These are phyloP conservation scores for Ascochyta pisi DNA, from an alignment of 2,329 filamentous ascomycete genomes.

Conservation along the genomic window DNA sequence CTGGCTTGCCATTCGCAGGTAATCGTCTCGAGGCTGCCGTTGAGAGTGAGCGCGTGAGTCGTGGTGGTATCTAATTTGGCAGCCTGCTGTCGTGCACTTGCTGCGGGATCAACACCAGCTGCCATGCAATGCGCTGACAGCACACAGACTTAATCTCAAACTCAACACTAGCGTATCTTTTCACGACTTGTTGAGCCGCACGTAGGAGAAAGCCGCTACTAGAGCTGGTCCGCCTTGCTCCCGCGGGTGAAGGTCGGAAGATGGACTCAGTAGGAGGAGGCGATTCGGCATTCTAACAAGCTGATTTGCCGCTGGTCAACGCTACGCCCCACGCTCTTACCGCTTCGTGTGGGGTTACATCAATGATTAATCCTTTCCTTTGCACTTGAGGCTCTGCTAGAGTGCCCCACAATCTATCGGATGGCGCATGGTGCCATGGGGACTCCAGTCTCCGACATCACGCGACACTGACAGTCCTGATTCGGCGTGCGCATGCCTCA, in stretches of 20 bases:
- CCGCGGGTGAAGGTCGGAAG: constrained; percentile 13
- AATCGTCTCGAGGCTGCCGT: neutral
- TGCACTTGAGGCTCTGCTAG: constrained; percentile 19
- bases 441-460: constrained; percentile 10
- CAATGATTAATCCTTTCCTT: neutral
- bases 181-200: constrained; percentile 19
- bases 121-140: constrained; percentile 6
- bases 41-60: neutral
- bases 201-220: constrained; percentile 4
- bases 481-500: neutral
- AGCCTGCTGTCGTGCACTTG: neutral
- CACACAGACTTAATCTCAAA: neutral
- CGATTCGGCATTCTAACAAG: neutral
- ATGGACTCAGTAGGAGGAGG: neutral
- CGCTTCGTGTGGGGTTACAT: constrained; percentile 14
- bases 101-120: neutral
- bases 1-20: neutral
- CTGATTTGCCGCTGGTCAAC: constrained; percentile 4
- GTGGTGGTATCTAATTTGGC: neutral
- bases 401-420: constrained; percentile 9
- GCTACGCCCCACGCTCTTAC: neutral
- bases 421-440: constrained; percentile 11
- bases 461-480: neutral
- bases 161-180: constrained; percentile 4
- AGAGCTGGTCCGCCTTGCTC: constrained; percentile 1